These are phyloP conservation scores for Colletotrichum cuscutae DNA, from an alignment of 2,329 filamentous ascomycete genomes.

Conservation along the genomic window DNA sequence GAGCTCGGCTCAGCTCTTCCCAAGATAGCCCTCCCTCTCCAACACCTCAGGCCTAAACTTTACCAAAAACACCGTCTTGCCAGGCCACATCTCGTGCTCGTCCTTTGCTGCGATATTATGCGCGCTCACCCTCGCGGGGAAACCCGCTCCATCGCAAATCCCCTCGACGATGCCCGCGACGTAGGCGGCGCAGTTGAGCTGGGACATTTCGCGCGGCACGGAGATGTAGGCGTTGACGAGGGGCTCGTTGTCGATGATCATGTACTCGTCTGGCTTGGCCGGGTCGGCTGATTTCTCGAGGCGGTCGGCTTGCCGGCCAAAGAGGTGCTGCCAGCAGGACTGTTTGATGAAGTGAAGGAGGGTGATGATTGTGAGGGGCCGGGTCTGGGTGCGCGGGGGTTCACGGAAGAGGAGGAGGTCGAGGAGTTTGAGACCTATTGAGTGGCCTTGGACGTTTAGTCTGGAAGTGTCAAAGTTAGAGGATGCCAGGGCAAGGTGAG, in stretches of 20 bases:
- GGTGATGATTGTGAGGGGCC: slow-evolving; percentile 88
- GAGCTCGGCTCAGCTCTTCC: slow-evolving; percentile 55
- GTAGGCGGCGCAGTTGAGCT: slow-evolving; percentile 95
- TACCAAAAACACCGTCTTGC: slow-evolving; percentile 94
- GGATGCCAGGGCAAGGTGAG: neutral
- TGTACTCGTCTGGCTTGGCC: slow-evolving; percentile 92
- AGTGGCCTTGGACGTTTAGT: slow-evolving; percentile 90
- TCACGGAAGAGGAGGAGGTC: slow-evolving; percentile 93
- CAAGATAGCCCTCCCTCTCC: slow-evolving; percentile 87
- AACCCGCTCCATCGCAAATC: slow-evolving; percentile 91
- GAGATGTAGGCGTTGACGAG: slow-evolving; percentile 94
- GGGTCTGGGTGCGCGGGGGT: slow-evolving; percentile 73
- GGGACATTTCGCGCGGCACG: slow-evolving; percentile 93
- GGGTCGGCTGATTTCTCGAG: slow-evolving; percentile 89
- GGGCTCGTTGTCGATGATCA: slow-evolving; percentile 99
- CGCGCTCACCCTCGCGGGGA: slow-evolving; percentile 88
- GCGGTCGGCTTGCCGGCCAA: slow-evolving; percentile 88
- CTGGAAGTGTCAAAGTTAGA: slow-evolving; percentile 53
- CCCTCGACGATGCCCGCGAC: slow-evolving; percentile 96
- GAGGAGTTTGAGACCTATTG: slow-evolving; percentile 91
- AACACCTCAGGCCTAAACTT: slow-evolving; percentile 92
- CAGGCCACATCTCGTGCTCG: slow-evolving; percentile 89
- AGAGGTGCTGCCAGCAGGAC: slow-evolving; percentile 91
- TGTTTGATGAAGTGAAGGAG: slow-evolving; percentile 97
- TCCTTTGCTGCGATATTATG: slow-evolving; percentile 75